Conservation (phyloP, 192 early-diverging fungal genomes). For the Backusella westeae region DNA sequence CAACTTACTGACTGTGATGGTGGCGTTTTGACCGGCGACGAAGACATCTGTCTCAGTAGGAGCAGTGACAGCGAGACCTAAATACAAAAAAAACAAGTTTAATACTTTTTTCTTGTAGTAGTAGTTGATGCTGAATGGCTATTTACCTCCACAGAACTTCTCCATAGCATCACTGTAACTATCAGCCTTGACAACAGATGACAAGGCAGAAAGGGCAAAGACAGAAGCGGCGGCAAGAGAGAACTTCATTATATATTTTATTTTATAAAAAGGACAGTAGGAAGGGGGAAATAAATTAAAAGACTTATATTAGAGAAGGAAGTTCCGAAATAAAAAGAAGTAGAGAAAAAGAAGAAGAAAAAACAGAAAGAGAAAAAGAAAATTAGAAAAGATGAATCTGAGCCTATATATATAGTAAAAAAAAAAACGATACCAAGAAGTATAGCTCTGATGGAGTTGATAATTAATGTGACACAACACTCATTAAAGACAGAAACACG, state of each 20-base stretch:
- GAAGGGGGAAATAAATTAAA: constrained; percentile 8
- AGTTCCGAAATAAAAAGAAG: not conserved
- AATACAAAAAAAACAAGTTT: not conserved
- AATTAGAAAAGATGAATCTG: not conserved
- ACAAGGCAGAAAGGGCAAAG: constrained; percentile 9
- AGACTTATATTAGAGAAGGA: not conserved
- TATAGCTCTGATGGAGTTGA: not conserved
- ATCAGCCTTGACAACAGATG: constrained; percentile 10
- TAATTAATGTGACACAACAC: not conserved
- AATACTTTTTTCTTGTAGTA: not conserved
- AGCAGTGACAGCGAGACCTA: constrained; percentile 20
- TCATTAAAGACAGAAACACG: constrained; percentile 1
- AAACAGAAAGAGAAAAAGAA: not conserved
- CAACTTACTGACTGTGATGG: constrained; percentile 30
- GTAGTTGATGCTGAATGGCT: not conserved
- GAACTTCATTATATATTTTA: constrained; percentile 10
- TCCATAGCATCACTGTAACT: constrained; percentile 14
- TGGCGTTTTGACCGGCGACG: constrained; percentile 13
- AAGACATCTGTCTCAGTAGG: constrained; percentile 11
- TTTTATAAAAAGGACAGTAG: not conserved
- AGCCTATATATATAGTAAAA: constrained; percentile 2
- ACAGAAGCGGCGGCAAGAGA: constrained; percentile 19
- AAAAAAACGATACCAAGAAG: constrained; percentile 2
- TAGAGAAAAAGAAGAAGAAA: not conserved
- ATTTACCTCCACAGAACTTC: constrained; percentile 21